These are phyloP conservation scores for Boechera retrofracta DNA, from an alignment of 345 rosid genomes.

Conservation along the genomic window DNA sequence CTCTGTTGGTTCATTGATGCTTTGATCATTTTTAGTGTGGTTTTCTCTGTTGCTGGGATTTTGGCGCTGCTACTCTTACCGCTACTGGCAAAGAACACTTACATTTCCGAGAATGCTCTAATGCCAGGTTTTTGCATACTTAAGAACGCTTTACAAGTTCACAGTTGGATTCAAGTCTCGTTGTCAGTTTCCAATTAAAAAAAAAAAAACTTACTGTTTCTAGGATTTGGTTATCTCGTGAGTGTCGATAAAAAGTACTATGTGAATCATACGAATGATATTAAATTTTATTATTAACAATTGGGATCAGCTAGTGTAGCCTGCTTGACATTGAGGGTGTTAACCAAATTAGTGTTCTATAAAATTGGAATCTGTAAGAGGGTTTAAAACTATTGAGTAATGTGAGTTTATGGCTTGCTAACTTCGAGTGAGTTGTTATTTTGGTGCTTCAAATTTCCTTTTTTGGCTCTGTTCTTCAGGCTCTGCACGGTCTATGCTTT, in stretches of 20 bases:
- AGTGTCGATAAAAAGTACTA: neutral
- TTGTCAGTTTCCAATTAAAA: neutral
- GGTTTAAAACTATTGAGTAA: neutral
- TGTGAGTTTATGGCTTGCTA: conserved; percentile 12
- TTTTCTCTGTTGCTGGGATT: conserved; percentile 78
- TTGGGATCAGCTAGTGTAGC: neutral
- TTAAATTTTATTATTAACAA: neutral
- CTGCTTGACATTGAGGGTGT: neutral
- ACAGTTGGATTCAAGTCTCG: conserved; percentile 7
- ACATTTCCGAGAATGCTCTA: conserved; percentile 96
- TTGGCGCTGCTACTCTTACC: conserved; percentile 76
- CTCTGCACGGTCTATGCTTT: conserved; percentile 86
- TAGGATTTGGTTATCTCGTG: neutral
- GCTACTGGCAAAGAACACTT: conserved; percentile 88
- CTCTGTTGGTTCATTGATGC: conserved; percentile 13
- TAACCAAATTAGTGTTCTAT: conserved; percentile 1
- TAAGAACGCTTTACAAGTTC: conserved; percentile 1
- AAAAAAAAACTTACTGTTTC: neutral
- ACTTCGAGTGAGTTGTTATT: neutral
- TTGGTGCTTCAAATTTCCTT: neutral
- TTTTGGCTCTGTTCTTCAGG: conserved; percentile 48
- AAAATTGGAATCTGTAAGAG: neutral
- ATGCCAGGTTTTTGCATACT: conserved; percentile 71
- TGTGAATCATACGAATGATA: neutral
- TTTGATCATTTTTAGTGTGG: conserved; percentile 55